Percentiles rank a stretch among this genome's conserved stretches.
Conservation (phyloP, 2,329 filamentous ascomycete species). For the Pseudopithomyces chartarum region DNA sequence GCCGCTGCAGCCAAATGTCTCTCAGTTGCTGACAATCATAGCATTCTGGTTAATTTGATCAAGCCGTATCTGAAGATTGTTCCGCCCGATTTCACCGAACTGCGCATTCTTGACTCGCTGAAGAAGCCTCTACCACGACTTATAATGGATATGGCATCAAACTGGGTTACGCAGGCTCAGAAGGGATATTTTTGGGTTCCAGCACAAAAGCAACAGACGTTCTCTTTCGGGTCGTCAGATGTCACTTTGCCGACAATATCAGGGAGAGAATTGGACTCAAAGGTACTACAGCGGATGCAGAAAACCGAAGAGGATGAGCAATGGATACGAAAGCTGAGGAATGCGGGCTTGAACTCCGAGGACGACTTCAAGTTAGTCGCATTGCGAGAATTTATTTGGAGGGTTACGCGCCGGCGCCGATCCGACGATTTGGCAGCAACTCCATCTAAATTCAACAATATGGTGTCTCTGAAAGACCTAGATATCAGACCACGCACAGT, state of each 20-base stretch:
- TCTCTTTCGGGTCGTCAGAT: conserved; percentile 67
- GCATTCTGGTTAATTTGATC: conserved; percentile 80
- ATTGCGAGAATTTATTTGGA: conserved; percentile 89
- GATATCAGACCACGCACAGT: conserved; percentile 85
- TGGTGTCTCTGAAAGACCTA: conserved; percentile 76
- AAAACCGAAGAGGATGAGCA: conserved; percentile 93
- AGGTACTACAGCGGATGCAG: conserved; percentile 65
- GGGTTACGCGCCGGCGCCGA: conserved; percentile 73
- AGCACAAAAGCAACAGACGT: conserved; percentile 70
- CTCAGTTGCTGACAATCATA: conserved; percentile 79
- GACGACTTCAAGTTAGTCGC: conserved; percentile 90
- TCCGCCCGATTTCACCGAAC: conserved; percentile 71
- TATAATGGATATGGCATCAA: conserved; percentile 82
- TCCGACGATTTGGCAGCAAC: conserved; percentile 54
- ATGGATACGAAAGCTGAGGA: conserved; percentile 85
- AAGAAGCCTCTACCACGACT: conserved; percentile 79
- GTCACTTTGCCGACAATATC: conserved; percentile 59
- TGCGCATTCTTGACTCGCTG: conserved; percentile 77
- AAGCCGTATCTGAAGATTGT: conserved; percentile 79
- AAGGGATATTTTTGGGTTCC: conserved; percentile 87
- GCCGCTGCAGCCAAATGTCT: conserved; percentile 76
- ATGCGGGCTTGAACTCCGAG: conserved; percentile 78
- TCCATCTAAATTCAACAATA: conserved; percentile 63
- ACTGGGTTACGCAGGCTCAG: conserved; percentile 83
- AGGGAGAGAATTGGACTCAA: conserved; percentile 61